Conservation (phyloP, 2,329 filamentous ascomycete genomes). For the Botrytis squamosa region DNA sequence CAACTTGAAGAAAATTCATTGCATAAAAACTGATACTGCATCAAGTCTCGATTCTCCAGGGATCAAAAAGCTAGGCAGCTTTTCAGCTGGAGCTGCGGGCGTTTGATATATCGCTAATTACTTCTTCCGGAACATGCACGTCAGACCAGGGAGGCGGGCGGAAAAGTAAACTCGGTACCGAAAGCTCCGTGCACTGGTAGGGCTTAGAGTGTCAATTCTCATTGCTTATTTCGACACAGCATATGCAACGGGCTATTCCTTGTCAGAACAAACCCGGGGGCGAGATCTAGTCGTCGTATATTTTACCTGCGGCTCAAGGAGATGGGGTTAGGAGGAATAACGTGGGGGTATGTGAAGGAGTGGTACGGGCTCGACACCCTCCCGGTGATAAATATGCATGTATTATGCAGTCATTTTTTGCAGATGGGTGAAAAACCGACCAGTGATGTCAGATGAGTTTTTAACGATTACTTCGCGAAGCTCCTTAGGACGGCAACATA, state of each 20-base stretch:
- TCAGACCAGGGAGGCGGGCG: neutral
- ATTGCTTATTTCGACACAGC: neutral
- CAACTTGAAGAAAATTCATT: neutral
- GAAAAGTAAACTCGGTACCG: neutral
- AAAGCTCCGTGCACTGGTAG: neutral
- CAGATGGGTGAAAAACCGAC: neutral
- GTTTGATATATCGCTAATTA: neutral
- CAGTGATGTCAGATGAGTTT: neutral
- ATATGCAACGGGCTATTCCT: neutral
- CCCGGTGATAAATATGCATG: neutral
- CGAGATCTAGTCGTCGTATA: neutral
- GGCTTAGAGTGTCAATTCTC: neutral
- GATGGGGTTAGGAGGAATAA: neutral
- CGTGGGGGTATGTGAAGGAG: neutral
- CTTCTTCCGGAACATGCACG: neutral
- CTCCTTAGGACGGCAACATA: neutral
- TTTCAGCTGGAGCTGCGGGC: neutral
- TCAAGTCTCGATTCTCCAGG: neutral
- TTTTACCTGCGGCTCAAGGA: neutral
- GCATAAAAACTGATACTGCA: neutral
- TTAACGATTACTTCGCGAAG: too few relatives aligned
- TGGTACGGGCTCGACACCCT: neutral
- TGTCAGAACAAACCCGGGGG: neutral
- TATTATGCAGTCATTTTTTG: neutral
- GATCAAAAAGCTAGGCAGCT: neutral